A percentile compares a stretch with the other conserved stretches of the same genome.
phyloP scores from a whole-genome alignment of 805 yeast species.

The Barnettozyma wickerhamii region DNA sequence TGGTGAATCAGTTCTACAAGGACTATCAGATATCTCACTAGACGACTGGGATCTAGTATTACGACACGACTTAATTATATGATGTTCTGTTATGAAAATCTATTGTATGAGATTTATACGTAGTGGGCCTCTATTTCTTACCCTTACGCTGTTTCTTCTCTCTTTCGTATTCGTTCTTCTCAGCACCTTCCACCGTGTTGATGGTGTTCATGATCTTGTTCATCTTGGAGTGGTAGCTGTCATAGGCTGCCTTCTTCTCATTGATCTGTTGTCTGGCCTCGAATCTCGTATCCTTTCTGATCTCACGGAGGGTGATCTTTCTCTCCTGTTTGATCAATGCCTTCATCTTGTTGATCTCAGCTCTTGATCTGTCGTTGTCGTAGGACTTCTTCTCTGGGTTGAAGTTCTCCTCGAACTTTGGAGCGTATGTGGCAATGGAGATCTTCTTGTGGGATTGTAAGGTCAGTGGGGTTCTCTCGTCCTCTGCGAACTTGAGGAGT shows the following conservation, averaged over 20 bases:
- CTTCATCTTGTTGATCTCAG: slow-evolving; percentile 77
- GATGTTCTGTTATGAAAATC: no score
- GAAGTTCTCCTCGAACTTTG: slow-evolving; percentile 92
- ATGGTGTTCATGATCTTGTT: slow-evolving; percentile 80
- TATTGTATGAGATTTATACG: no score
- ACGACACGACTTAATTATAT: not conserved
- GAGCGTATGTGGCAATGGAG: slow-evolving; percentile 80
- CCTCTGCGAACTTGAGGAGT: slow-evolving; percentile 41
- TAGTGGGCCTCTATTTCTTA: slow-evolving; percentile 26
- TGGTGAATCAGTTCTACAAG: slow-evolving; percentile 76
- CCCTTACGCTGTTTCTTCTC: slow-evolving; percentile 67
- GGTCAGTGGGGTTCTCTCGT: slow-evolving; percentile 63
- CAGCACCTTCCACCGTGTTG: slow-evolving; percentile 92
- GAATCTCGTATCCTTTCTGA: slow-evolving; percentile 84
- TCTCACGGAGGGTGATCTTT: slow-evolving; percentile 81
- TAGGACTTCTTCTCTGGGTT: slow-evolving; percentile 93
- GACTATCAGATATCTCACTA: slow-evolving; percentile 28
- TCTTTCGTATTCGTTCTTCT: slow-evolving; percentile 85
- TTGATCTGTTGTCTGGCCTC: slow-evolving; percentile 80
- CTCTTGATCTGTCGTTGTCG: slow-evolving; percentile 76
- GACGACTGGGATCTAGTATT: no score
- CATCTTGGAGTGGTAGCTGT: slow-evolving; percentile 86
- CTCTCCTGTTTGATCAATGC: slow-evolving; percentile 88
- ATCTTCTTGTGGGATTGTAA: slow-evolving; percentile 82
- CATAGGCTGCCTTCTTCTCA: slow-evolving; percentile 70